Percentiles rank a stretch among this genome's conserved stretches.
Conservation (phyloP, 192 early-diverging fungal genomes). For the Linnemannia zychae region DNA sequence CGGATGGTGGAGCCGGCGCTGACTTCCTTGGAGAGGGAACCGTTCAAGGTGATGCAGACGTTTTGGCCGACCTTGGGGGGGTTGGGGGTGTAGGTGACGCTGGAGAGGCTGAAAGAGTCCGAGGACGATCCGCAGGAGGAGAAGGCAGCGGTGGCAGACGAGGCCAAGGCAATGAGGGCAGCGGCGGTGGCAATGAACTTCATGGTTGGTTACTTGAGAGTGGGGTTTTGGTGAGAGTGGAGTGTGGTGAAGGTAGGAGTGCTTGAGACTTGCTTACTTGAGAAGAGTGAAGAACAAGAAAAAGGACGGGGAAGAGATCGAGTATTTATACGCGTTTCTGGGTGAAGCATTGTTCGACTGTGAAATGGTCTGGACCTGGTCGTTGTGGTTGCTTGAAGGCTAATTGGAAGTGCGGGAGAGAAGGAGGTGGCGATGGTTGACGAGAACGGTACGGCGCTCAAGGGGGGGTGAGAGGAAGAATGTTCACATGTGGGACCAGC, state of each 20-base stretch:
- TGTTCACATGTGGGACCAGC: background rate
- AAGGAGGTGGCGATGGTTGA: background rate
- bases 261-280: conserved; percentile 8
- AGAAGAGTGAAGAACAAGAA: conserved; percentile 24
- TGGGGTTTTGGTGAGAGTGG: background rate
- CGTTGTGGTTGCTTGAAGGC: background rate
- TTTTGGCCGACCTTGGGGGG: conserved; percentile 46
- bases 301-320: background rate
- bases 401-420: background rate
- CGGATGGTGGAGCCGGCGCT: conserved; percentile 18
- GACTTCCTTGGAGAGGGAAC: conserved; percentile 26
- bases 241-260: background rate
- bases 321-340: conserved; percentile 1
- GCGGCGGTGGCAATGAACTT: conserved; percentile 44
- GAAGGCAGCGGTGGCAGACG: conserved; percentile 52
- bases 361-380: background rate
- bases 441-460: background rate
- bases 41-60: conserved; percentile 43
- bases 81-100: conserved; percentile 43
- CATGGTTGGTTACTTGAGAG: conserved; percentile 27
- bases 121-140: conserved; percentile 45
- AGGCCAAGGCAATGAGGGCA: conserved; percentile 48
- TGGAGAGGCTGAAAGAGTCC: conserved; percentile 13
- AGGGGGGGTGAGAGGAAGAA: background rate
- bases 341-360: background rate